phyloP scores from a whole-genome alignment of 441 rosid species.

The Euphorbia corollata region DNA sequence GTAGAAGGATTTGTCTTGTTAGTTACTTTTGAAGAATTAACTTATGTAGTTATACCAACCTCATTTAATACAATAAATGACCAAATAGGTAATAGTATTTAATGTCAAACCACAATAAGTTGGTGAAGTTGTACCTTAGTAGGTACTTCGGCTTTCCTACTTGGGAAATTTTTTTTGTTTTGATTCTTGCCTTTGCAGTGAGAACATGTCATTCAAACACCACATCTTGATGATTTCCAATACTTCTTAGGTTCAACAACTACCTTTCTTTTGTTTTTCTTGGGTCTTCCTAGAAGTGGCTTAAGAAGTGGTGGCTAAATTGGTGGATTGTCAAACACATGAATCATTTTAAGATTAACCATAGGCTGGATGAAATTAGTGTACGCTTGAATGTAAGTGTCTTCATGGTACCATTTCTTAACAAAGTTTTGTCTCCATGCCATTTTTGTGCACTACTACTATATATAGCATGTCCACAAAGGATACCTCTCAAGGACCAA shows the following conservation, averaged over 20 bases:
- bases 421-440: background rate
- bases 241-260: background rate
- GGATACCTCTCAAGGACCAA: background rate
- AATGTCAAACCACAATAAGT: too few species aligned
- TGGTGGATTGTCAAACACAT: background rate
- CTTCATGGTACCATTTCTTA: background rate
- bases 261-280: background rate
- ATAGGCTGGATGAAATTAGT: background rate
- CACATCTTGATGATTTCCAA: background rate
- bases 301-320: background rate
- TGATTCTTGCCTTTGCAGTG: background rate
- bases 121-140: too few species aligned
- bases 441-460: background rate
- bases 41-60: too few species aligned
- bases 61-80: too few species aligned
- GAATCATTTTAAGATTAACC: background rate
- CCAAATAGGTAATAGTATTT: too few species aligned
- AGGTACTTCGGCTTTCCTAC: background rate
- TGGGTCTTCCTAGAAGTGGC: background rate
- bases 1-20: too few species aligned
- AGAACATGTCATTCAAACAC: background rate
- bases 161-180: background rate
- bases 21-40: too few species aligned
- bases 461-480: background rate
- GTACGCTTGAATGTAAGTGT: background rate